phyloP scores from a whole-genome alignment of 2,329 filamentous ascomycete species.

The Metarhizium robertsii region DNA sequence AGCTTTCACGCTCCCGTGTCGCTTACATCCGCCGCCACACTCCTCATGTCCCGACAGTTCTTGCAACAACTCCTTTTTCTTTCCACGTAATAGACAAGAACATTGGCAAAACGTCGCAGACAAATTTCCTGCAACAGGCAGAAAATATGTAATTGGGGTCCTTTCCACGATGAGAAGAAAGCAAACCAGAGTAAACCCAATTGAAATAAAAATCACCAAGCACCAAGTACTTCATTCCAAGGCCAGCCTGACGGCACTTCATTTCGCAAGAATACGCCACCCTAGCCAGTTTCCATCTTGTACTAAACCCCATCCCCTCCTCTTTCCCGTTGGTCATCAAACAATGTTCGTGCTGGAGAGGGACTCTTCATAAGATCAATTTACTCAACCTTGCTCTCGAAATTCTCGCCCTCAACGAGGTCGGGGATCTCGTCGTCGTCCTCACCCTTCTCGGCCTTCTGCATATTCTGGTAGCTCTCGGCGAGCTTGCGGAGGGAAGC shows the following conservation, averaged over 20 bases:
- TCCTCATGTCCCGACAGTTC: conserved; percentile 17
- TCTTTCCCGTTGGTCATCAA: conserved; percentile 6
- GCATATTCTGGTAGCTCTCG: conserved; percentile 98
- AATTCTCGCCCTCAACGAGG: conserved; percentile 93
- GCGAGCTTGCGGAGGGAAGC: conserved; percentile 96
- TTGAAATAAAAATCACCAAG: background rate
- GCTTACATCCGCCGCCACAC: conserved; percentile 14
- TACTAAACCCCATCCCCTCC: conserved; percentile 1
- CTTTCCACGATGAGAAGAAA: background rate
- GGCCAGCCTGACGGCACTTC: conserved; percentile 1
- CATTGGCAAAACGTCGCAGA: background rate
- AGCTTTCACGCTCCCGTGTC: conserved; percentile 11
- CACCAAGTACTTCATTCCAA: conserved; percentile 1
- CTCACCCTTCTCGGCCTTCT: conserved; percentile 74
- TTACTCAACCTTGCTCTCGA: conserved; percentile 96
- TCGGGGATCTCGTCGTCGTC: conserved; percentile 97
- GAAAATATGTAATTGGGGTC: background rate
- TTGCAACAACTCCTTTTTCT: background rate
- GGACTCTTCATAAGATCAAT: conserved; percentile 1
- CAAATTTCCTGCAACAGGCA: background rate
- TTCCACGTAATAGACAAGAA: background rate
- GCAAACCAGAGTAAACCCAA: background rate
- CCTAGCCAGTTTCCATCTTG: conserved; percentile 4
- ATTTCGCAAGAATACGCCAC: conserved; percentile 2
- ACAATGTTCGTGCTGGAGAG: conserved; percentile 5